Conservation (phyloP, 148 eudicot genomes). For the Hydrangea macrophylla region DNA sequence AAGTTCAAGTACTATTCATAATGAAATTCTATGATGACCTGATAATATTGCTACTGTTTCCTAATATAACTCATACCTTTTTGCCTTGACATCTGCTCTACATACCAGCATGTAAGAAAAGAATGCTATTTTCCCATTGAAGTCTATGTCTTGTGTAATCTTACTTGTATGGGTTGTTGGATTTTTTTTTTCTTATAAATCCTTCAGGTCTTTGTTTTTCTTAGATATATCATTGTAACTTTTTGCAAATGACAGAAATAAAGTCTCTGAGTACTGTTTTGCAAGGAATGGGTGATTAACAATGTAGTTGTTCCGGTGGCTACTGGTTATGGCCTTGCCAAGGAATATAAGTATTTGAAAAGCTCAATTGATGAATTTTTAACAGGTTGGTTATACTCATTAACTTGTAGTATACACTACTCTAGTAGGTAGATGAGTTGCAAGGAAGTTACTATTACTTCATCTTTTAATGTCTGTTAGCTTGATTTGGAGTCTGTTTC, state of each 20-base stretch:
- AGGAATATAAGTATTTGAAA: conserved; percentile 79
- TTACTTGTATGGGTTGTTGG: background rate
- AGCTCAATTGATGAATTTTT: conserved; percentile 70
- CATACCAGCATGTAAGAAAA: too few relatives aligned
- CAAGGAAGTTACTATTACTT: background rate
- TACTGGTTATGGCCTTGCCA: conserved; percentile 59
- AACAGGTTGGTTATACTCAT: conserved; percentile 48
- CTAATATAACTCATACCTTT: too few relatives aligned
- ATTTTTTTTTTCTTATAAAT: background rate
- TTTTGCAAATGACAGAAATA: background rate
- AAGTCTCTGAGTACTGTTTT: background rate
- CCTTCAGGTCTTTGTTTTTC: background rate
- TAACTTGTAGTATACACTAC: background rate
- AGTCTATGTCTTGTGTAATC: too few relatives aligned
- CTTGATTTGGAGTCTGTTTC: conserved; percentile 2
- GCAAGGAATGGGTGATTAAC: conserved; percentile 84
- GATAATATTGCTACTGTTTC: background rate
- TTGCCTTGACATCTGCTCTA: too few relatives aligned
- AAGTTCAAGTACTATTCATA: background rate
- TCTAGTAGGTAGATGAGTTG: background rate
- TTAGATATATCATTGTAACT: background rate
- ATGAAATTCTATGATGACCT: background rate
- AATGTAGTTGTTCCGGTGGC: conserved; percentile 82
- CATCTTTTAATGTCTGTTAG: background rate
- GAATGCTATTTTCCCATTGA: background rate